A percentile compares a stretch with the other conserved stretches of the same genome.
These are phyloP conservation scores for Striga asiatica DNA, from an alignment of 257 asterid genomes.

Conservation along the genomic window DNA sequence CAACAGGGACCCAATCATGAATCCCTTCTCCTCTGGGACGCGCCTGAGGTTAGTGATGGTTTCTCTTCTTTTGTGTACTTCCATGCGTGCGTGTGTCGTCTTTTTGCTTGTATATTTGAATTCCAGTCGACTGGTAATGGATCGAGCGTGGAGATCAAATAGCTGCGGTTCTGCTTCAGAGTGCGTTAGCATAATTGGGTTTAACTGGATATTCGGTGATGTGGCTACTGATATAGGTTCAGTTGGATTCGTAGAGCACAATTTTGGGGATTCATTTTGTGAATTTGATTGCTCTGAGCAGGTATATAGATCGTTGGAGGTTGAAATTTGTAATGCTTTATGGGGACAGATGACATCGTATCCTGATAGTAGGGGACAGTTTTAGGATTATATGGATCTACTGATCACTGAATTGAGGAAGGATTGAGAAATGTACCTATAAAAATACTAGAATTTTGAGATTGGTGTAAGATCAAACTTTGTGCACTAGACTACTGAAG, in stretches of 20 bases:
- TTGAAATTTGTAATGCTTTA: neutral
- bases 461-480: neutral
- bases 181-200: conserved; percentile 8
- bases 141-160: conserved; percentile 8
- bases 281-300: neutral
- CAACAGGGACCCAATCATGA: conserved; percentile 70
- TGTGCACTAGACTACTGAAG: neutral
- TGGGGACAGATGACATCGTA: neutral
- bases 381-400: neutral
- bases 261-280: neutral
- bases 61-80: neutral
- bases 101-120: neutral
- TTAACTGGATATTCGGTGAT: conserved; percentile 7
- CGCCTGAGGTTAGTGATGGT: conserved; percentile 60
- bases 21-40: conserved; percentile 81
- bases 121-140: conserved; percentile 6
- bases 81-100: too few species aligned
- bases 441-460: neutral
- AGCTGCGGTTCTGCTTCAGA: conserved; percentile 9
- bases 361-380: neutral
- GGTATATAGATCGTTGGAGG: neutral
- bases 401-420: neutral
- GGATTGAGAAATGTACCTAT: neutral
- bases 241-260: neutral
- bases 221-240: conserved; percentile 3